Evolutionary conservation across 2,329 filamentous ascomycete genomes (phyloP).

Genomic region (Alternaria solani): DNA sequence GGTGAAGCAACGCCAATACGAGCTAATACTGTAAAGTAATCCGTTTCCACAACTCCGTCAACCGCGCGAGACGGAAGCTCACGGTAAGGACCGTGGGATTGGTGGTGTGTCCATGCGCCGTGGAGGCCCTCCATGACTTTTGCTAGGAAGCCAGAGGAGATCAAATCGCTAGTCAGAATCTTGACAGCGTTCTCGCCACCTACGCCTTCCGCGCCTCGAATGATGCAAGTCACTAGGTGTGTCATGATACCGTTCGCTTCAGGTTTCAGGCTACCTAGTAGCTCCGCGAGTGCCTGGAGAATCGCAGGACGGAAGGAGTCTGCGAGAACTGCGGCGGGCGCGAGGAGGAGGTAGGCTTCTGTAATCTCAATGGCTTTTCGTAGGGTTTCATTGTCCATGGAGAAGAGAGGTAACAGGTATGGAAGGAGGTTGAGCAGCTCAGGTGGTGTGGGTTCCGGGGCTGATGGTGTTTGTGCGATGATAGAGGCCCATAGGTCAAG

Average conservation of each 20-base stretch:
- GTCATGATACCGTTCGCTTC: conserved; percentile 59
- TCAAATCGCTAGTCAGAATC: conserved; percentile 62
- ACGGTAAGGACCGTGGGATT: conserved; percentile 77
- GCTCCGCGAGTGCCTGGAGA: conserved; percentile 51
- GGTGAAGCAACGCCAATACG: conserved; percentile 80
- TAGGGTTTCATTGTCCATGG: conserved; percentile 59
- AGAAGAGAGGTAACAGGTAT: conserved; percentile 58
- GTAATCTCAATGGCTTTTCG: conserved; percentile 60
- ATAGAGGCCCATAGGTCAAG: conserved; percentile 88
- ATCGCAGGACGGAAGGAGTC: conserved; percentile 52
- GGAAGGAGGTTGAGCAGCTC: conserved; percentile 55
- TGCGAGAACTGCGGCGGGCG: conserved; percentile 56
- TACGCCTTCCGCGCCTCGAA: conserved; percentile 61
- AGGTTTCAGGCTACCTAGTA: conserved; percentile 57
- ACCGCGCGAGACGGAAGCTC: conserved; percentile 72
- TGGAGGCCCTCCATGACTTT: conserved; percentile 59
- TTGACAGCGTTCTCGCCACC: conserved; percentile 61
- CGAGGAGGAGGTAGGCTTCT: conserved; percentile 59
- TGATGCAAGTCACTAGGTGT: conserved; percentile 56
- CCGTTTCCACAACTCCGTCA: conserved; percentile 77
- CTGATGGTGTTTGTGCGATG: conserved; percentile 64
- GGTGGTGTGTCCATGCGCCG: conserved; percentile 63
- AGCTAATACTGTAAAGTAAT: conserved; percentile 85
- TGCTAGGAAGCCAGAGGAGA: conserved; percentile 66
- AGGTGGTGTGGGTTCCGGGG: conserved; percentile 52